Conservation (phyloP, 345 rosid species). For the Eucalyptus pauciflora region DNA sequence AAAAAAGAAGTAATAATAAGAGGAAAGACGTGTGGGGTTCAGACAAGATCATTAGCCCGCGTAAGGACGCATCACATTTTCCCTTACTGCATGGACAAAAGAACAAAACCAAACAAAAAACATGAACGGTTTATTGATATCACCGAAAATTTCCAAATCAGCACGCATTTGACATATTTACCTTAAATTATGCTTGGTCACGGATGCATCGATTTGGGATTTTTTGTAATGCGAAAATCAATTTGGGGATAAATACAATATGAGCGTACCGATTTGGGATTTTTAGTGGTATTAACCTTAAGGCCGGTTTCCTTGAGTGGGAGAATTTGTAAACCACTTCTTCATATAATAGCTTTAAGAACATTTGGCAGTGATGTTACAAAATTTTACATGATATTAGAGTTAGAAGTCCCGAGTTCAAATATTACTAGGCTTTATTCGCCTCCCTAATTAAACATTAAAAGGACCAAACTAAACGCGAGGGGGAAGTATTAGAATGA, state of each 20-base stretch:
- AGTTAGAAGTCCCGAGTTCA: fast-evolving
- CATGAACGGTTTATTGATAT: background rate
- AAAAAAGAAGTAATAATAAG: background rate
- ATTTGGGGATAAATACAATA: fast-evolving
- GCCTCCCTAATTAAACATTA: too few relatives aligned
- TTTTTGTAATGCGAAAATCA: background rate
- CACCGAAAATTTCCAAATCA: background rate
- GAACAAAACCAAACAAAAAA: background rate
- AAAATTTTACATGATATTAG: too few relatives aligned
- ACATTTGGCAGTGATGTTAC: fast-evolving
- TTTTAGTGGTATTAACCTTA: background rate
- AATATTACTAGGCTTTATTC: too few relatives aligned
- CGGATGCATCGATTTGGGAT: background rate
- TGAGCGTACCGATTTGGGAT: background rate
- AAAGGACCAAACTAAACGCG: too few relatives aligned
- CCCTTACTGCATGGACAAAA: background rate
- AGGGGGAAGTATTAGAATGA: too few relatives aligned
- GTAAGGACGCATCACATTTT: background rate
- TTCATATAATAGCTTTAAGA: too few relatives aligned
- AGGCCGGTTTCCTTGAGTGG: background rate
- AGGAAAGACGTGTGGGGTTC: background rate
- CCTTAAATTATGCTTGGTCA: too few relatives aligned
- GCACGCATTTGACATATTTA: fast-evolving
- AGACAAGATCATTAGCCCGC: background rate
- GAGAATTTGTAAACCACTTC: background rate